Conservation (phyloP, 2,329 filamentous ascomycete species). For the Cladosporium sp. region DNA sequence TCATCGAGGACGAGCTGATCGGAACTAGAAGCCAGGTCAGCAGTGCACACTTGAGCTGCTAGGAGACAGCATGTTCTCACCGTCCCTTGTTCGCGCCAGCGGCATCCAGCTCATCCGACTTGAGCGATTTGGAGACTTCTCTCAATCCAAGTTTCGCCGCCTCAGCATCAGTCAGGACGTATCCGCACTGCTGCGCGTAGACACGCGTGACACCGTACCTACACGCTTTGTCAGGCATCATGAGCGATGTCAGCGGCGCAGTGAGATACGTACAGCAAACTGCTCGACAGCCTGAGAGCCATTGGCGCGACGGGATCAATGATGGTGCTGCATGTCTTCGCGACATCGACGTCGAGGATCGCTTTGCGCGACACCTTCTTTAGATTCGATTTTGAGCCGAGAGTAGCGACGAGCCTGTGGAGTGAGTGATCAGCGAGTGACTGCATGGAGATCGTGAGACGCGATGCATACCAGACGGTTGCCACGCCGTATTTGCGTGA, state of each 20-base stretch:
- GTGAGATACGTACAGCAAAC: slow-evolving; percentile 61
- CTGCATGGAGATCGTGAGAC: neutral
- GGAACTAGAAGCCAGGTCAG: slow-evolving; percentile 46
- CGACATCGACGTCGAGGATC: slow-evolving; percentile 81
- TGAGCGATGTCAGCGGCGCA: slow-evolving; percentile 10
- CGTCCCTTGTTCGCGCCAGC: slow-evolving; percentile 62
- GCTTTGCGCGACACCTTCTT: slow-evolving; percentile 77
- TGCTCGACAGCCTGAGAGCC: slow-evolving; percentile 84
- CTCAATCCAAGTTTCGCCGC: slow-evolving; percentile 69
- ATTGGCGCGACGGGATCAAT: slow-evolving; percentile 78
- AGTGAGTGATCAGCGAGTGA: neutral
- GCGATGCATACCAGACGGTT: slow-evolving; percentile 72
- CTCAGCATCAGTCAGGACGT: slow-evolving; percentile 76
- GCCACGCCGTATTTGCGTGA: slow-evolving; percentile 86
- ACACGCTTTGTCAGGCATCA: neutral
- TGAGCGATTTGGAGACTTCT: slow-evolving; percentile 56
- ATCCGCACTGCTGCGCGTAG: slow-evolving; percentile 80
- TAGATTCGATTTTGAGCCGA: slow-evolving; percentile 66
- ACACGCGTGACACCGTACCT: slow-evolving; percentile 78
- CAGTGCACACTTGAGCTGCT: neutral
- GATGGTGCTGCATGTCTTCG: slow-evolving; percentile 85
- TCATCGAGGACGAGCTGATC: slow-evolving; percentile 74
- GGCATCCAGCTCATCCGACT: slow-evolving; percentile 60
- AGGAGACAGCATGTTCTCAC: slow-evolving; percentile 43
- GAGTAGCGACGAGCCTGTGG: slow-evolving; percentile 80